A percentile compares a stretch with the other conserved stretches of the same genome.
phyloP scores from a whole-genome alignment of 208 protist species.

The Trypanosoma congolense region DNA sequence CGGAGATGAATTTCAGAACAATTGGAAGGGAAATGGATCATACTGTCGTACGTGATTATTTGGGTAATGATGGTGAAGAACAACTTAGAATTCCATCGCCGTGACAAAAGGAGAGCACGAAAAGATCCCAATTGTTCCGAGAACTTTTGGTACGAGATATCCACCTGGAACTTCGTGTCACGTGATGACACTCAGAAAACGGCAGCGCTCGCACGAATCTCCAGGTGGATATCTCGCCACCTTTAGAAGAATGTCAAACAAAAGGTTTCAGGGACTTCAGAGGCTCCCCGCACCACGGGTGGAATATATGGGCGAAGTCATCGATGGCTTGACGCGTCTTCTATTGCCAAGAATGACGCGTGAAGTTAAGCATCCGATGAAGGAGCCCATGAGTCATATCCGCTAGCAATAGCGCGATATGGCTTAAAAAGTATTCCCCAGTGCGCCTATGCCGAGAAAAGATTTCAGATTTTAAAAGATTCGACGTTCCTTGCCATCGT shows the following conservation, averaged over 20 bases:
- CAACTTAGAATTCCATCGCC: slow-evolving; percentile 68
- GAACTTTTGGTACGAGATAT: slow-evolving; percentile 66
- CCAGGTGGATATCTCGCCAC: slow-evolving; percentile 27
- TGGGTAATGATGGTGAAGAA: slow-evolving; percentile 38
- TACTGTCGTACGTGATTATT: slow-evolving; percentile 68
- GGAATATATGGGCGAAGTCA: slow-evolving; percentile 20
- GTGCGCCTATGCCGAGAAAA: slow-evolving; percentile 4
- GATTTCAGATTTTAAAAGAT: slow-evolving; percentile 37
- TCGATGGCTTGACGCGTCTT: slow-evolving; percentile 24
- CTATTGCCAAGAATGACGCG: slow-evolving; percentile 43
- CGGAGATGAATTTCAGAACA: too few relatives aligned
- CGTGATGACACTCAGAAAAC: slow-evolving; percentile 59
- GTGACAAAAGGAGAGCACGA: slow-evolving; percentile 50
- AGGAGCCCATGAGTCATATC: too few relatives aligned
- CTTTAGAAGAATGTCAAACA: slow-evolving; percentile 38
- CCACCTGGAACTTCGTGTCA: slow-evolving; percentile 46
- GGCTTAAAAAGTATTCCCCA: too few relatives aligned
- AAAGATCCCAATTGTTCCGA: slow-evolving; percentile 58
- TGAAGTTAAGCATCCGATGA: too few relatives aligned
- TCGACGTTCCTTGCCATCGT: slow-evolving; percentile 54
- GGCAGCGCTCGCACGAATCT: slow-evolving; percentile 23
- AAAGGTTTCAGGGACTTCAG: slow-evolving; percentile 77
- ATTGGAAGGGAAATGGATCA: too few relatives aligned
- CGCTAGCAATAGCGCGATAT: too few relatives aligned
- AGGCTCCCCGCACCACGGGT: slow-evolving; percentile 42